These are phyloP conservation scores for Trypanosoma theileri DNA, from an alignment of 208 protist genomes.

Conservation along the genomic window DNA sequence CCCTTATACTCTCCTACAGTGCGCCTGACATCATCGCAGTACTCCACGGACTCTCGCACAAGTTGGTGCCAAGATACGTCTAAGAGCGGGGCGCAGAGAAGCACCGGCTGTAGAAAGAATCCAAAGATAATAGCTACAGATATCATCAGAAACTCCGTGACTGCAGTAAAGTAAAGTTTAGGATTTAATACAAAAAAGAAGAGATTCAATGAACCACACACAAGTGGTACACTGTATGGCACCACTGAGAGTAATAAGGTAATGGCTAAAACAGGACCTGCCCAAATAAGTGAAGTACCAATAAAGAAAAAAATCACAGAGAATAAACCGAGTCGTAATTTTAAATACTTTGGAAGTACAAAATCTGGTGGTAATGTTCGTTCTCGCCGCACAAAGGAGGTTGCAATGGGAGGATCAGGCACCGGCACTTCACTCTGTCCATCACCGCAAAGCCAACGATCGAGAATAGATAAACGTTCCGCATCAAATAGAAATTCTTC, in stretches of 20 bases:
- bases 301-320: conserved; percentile 52
- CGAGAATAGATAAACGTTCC: conserved; percentile 36
- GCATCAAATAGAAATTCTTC: conserved; percentile 70
- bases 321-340: conserved; percentile 46
- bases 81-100: not conserved
- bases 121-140: conserved; percentile 14
- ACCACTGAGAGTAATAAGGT: conserved; percentile 20
- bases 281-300: conserved; percentile 44
- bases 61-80: conserved; percentile 11
- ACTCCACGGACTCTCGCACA: conserved; percentile 34
- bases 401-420: conserved; percentile 32
- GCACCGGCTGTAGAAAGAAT: conserved; percentile 6
- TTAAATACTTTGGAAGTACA: conserved; percentile 30
- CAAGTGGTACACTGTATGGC: conserved; percentile 16
- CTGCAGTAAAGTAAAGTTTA: conserved; percentile 5
- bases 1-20: conserved; percentile 24
- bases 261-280: conserved; percentile 36
- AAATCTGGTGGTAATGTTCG: conserved; percentile 29
- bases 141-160: conserved; percentile 13
- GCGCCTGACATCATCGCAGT: conserved; percentile 13
- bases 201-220: conserved; percentile 23
- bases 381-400: conserved; percentile 48
- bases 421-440: conserved; percentile 38
- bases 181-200: conserved; percentile 28
- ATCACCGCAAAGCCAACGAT: conserved; percentile 38